Conservation (phyloP, 2,329 filamentous ascomycete genomes). For the Cytospora piceicola region DNA sequence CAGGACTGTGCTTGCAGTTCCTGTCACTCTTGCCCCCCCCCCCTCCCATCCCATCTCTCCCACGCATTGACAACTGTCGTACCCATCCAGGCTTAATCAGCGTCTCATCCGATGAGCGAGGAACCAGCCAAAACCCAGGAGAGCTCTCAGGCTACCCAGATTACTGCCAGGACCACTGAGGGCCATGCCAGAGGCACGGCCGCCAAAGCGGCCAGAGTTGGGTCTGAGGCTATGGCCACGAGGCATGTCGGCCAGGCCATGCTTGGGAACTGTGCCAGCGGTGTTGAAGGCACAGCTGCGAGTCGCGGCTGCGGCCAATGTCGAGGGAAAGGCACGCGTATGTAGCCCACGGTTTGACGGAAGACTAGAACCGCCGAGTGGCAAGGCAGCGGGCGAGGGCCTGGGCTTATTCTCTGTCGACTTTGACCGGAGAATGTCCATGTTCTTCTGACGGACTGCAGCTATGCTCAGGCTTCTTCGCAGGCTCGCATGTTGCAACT, state of each 20-base stretch:
- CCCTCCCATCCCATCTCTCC: too few relatives aligned
- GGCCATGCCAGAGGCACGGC: too few relatives aligned
- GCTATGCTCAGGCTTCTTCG: not conserved
- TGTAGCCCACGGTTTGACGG: not conserved
- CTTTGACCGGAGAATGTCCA: not conserved
- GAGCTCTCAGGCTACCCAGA: not conserved
- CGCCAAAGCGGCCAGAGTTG: not conserved
- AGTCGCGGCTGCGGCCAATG: not conserved
- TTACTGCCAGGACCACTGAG: not conserved
- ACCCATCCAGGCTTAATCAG: not conserved
- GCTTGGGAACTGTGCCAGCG: not conserved
- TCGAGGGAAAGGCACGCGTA: not conserved
- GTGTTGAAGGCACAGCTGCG: not conserved
- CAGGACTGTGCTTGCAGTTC: too few relatives aligned
- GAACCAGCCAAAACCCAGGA: not conserved
- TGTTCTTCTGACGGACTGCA: not conserved
- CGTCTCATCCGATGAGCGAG: not conserved
- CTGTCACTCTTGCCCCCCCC: too few relatives aligned
- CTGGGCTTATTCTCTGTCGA: not conserved
- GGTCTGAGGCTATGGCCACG: not conserved
- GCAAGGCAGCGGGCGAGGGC: not conserved
- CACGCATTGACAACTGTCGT: too few relatives aligned
- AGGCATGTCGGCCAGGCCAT: not conserved
- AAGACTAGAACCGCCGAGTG: not conserved
- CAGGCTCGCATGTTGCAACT: not conserved